phyloP scores from a whole-genome alignment of 2,329 filamentous ascomycete species.

The Aaosphaeria pasadenensis region DNA sequence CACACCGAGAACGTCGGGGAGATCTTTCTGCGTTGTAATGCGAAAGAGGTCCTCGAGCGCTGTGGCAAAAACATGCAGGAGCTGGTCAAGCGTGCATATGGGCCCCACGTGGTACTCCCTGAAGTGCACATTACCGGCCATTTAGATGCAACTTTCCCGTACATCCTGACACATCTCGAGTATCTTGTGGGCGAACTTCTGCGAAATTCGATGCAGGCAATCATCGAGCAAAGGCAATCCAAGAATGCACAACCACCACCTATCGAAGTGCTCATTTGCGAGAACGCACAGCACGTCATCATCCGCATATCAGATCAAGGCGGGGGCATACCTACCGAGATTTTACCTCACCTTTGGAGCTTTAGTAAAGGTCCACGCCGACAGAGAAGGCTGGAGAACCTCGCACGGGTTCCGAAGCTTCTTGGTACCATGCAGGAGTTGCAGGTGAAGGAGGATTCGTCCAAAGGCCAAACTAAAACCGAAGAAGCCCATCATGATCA shows the following conservation, averaged over 20 bases:
- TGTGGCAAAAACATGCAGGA: slow-evolving; percentile 75
- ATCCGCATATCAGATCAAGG: slow-evolving; percentile 95
- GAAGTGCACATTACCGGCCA: slow-evolving; percentile 83
- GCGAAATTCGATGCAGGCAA: slow-evolving; percentile 90
- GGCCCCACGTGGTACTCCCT: slow-evolving; percentile 67
- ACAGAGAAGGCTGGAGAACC: slow-evolving; percentile 74
- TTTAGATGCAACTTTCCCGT: slow-evolving; percentile 86
- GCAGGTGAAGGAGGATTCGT: slow-evolving; percentile 39
- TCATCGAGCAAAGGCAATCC: slow-evolving; percentile 68
- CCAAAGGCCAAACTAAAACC: slow-evolving; percentile 7
- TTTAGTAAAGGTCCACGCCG: slow-evolving; percentile 90
- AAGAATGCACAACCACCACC: slow-evolving; percentile 61
- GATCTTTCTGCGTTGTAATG: slow-evolving; percentile 90
- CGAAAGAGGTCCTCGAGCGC: slow-evolving; percentile 80
- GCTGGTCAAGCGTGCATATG: slow-evolving; percentile 73
- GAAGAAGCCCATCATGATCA: slow-evolving; percentile 24
- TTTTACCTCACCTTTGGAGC: slow-evolving; percentile 90
- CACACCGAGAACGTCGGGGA: slow-evolving; percentile 87
- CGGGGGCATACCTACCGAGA: slow-evolving; percentile 81
- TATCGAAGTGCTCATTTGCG: slow-evolving; percentile 92
- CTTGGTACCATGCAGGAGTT: slow-evolving; percentile 92
- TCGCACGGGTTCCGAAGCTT: slow-evolving; percentile 83
- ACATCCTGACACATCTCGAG: slow-evolving; percentile 92
- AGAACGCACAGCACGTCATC: slow-evolving; percentile 91
- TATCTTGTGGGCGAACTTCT: slow-evolving; percentile 96